Evolutionary conservation across 768 basidiomycete genomes (phyloP).

Genomic region (Crucibulum laeve): DNA sequence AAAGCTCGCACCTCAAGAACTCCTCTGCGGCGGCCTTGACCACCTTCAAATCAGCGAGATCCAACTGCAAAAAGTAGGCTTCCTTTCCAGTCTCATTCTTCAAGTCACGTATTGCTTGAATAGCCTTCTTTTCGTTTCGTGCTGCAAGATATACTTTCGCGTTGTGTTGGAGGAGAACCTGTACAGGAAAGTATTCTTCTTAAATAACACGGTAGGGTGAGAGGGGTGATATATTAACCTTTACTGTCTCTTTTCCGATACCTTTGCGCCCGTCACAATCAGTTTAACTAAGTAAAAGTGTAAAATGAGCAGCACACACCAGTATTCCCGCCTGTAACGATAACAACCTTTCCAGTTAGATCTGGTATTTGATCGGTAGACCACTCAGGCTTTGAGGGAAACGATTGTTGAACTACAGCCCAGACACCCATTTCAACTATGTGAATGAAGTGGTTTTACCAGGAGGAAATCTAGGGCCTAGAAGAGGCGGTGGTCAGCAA

Average conservation of each 20-base stretch:
- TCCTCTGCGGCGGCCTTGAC: slow-evolving; percentile 23
- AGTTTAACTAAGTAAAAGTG: background rate
- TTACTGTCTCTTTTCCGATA: background rate
- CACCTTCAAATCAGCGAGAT: slow-evolving; percentile 24
- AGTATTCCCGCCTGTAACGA: background rate
- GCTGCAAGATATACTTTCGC: background rate
- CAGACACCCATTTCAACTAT: too few species aligned
- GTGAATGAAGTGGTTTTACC: too few species aligned
- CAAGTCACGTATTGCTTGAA: background rate
- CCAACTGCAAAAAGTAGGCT: slow-evolving; percentile 19
- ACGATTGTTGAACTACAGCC: too few species aligned
- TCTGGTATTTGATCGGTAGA: background rate
- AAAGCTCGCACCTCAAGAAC: slow-evolving; percentile 17
- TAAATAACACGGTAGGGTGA: background rate
- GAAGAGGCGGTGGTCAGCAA: too few species aligned
- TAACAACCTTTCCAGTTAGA: background rate
- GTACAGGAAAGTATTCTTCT: background rate
- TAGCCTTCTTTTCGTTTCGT: background rate
- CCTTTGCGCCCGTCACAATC: background rate
- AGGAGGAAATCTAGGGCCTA: too few species aligned
- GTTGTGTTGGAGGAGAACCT: background rate
- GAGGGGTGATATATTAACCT: background rate
- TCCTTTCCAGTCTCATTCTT: background rate
- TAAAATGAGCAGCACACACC: background rate
- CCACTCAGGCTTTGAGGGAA: too few species aligned